Evolutionary conservation across 176 grass and related monocot genomes (phyloP).

Genomic region (Pontederia crassipes): DNA sequence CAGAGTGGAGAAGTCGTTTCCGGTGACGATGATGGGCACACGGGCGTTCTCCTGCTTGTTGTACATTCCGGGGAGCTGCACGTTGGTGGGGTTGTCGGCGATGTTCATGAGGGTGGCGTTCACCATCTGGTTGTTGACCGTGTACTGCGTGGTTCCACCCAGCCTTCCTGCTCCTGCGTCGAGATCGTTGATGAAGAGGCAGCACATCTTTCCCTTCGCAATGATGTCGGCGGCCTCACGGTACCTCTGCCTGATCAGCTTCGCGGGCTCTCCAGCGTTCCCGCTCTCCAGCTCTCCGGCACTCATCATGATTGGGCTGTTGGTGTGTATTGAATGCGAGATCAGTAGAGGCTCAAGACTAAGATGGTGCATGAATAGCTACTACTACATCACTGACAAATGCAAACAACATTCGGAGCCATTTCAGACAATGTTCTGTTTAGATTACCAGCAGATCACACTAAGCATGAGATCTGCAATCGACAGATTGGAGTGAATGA

Average conservation of each 20-base stretch:
- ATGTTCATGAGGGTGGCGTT: constrained; percentile 99
- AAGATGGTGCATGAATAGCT: no score
- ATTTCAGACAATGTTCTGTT: no score
- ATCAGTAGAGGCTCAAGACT: no score
- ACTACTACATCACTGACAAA: no score
- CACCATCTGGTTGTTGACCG: constrained; percentile 99
- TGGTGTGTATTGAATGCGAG: neutral
- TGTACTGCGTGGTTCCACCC: constrained; percentile 96
- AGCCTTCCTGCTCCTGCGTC: constrained; percentile 78
- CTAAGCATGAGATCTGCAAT: no score
- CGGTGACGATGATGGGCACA: constrained; percentile 86
- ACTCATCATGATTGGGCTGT: constrained; percentile 97
- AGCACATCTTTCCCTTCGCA: constrained; percentile 92
- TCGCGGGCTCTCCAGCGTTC: constrained; percentile 91
- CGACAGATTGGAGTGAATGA: no score
- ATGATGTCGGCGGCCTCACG: constrained; percentile 89
- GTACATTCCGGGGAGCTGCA: constrained; percentile 93
- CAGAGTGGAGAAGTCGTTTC: constrained; percentile 92
- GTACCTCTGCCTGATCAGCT: constrained; percentile 80
- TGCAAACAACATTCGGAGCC: no score
- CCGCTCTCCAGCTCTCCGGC: constrained; percentile 96
- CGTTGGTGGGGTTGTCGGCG: constrained; percentile 91
- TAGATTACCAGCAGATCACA: no score
- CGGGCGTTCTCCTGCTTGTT: constrained; percentile 94
- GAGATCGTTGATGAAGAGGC: constrained; percentile 95